A percentile compares a stretch with the other conserved stretches of the same genome.
These are phyloP conservation scores for Trichoderma koningii DNA, from an alignment of 2,329 filamentous ascomycete genomes.

Conservation along the genomic window DNA sequence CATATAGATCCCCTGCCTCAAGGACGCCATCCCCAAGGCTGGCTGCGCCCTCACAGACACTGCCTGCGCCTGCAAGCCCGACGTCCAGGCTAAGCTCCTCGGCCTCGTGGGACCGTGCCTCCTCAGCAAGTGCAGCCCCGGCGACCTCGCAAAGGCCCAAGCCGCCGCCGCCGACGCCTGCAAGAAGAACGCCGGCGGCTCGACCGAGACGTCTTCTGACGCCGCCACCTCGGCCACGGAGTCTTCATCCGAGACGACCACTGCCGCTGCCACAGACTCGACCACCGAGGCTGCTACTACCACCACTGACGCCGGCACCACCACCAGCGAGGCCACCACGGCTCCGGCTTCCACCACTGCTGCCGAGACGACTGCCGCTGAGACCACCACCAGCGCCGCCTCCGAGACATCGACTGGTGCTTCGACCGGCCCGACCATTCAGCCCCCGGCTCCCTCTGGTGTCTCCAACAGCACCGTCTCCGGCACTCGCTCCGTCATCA, in stretches of 20 bases:
- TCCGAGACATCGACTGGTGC: not conserved
- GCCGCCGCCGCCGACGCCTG: conserved; percentile 39
- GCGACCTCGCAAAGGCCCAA: conserved; percentile 39
- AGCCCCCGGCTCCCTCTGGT: conserved; percentile 9
- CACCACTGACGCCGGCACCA: conserved; percentile 11
- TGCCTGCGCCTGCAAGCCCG: conserved; percentile 44
- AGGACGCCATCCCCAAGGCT: conserved; percentile 39
- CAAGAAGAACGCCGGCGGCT: conserved; percentile 26
- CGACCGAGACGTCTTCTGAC: conserved; percentile 13
- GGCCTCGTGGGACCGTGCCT: conserved; percentile 39
- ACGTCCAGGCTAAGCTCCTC: conserved; percentile 38
- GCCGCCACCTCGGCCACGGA: no score
- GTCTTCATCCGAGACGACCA: conserved; percentile 9
- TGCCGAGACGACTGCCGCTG: not conserved
- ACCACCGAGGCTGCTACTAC: not conserved
- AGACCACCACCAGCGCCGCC: not conserved
- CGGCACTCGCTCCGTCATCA: conserved; percentile 22
- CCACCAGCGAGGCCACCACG: not conserved
- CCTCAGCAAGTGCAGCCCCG: conserved; percentile 39
- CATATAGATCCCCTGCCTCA: conserved; percentile 40
- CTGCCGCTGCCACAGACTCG: conserved; percentile 23
- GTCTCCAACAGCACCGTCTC: conserved; percentile 26
- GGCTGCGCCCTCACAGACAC: conserved; percentile 44
- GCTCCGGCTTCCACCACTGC: not conserved
- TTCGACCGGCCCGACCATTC: conserved; percentile 23